A percentile compares a stretch with the other conserved stretches of the same genome.
Conservation (phyloP, 495 filamentous ascomycete genomes). For the Daldinia loculata region DNA sequence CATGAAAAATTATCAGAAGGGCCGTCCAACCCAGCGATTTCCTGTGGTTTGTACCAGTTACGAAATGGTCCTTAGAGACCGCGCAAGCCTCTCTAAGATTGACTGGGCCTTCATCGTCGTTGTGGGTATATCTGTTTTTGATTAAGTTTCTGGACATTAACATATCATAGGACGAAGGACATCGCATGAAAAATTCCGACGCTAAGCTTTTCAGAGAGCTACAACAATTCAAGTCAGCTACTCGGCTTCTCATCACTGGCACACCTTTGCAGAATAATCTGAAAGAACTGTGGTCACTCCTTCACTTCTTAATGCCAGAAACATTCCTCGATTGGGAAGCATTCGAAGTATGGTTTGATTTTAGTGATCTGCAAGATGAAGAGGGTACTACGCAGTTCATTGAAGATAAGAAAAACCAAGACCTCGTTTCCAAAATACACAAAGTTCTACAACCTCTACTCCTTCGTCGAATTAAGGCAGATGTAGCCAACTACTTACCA, state of each 20-base stretch:
- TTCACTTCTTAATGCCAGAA: slow-evolving; percentile 91
- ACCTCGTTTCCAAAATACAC: slow-evolving; percentile 88
- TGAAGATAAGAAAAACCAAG: slow-evolving; percentile 79
- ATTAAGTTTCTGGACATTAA: slow-evolving; percentile 9
- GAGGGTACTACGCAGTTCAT: slow-evolving; percentile 75
- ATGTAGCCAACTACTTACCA: slow-evolving; percentile 88
- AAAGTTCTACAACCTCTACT: slow-evolving; percentile 92
- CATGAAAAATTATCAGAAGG: slow-evolving; percentile 61
- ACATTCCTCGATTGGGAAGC: slow-evolving; percentile 89
- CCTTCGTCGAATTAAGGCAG: slow-evolving; percentile 86
- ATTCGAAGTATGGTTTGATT: slow-evolving; percentile 97
- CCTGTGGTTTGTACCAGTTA: slow-evolving; percentile 94
- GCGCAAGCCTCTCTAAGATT: slow-evolving; percentile 77
- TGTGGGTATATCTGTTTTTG: slow-evolving; percentile 56
- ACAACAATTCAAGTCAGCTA: slow-evolving; percentile 86
- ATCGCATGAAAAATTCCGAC: slow-evolving; percentile 96
- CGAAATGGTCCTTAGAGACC: slow-evolving; percentile 93
- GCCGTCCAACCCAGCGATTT: slow-evolving; percentile 67
- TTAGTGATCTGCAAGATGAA: slow-evolving; percentile 82
- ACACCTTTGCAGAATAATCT: slow-evolving; percentile 97
- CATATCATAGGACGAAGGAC: slow-evolving; percentile 79
- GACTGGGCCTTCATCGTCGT: slow-evolving; percentile 98
- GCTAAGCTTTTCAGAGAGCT: slow-evolving; percentile 89
- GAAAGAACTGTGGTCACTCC: slow-evolving; percentile 90
- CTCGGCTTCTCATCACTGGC: slow-evolving; percentile 90